phyloP scores from a whole-genome alignment of 2,329 filamentous ascomycete species.

The Sclerotinia trifoliorum region DNA sequence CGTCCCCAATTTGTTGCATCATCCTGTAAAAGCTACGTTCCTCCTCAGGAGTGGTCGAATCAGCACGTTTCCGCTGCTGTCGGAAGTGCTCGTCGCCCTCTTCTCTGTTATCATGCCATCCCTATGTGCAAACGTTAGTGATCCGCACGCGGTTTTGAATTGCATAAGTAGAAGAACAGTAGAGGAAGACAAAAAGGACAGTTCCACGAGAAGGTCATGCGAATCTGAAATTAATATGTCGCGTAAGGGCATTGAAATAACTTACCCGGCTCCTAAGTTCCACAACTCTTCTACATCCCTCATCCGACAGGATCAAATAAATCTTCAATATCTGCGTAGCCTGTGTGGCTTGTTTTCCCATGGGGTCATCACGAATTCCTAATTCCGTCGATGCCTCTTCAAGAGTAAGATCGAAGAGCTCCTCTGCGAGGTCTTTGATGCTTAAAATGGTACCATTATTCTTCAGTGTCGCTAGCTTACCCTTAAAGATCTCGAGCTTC shows the following conservation, averaged over 20 bases:
- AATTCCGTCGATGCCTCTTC: background rate
- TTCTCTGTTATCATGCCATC: slow-evolving; percentile 48
- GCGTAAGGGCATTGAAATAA: background rate
- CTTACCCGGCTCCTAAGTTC: slow-evolving; percentile 28
- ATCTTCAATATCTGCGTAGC: slow-evolving; percentile 27
- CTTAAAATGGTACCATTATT: background rate
- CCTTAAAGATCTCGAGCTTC: background rate
- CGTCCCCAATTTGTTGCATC: slow-evolving; percentile 46
- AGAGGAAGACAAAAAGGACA: too few relatives aligned
- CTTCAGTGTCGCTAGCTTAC: background rate
- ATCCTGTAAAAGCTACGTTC: slow-evolving; percentile 42
- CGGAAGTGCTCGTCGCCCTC: slow-evolving; percentile 47
- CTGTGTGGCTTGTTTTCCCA: background rate
- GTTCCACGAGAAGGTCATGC: background rate
- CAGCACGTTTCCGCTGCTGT: slow-evolving; percentile 43
- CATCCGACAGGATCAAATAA: slow-evolving; percentile 27
- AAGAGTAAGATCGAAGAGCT: background rate
- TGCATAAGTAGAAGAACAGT: background rate
- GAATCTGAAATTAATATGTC: background rate
- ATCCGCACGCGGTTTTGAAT: background rate
- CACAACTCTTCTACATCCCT: slow-evolving; percentile 28
- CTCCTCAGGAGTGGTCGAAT: slow-evolving; percentile 36
- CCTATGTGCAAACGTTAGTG: slow-evolving; percentile 22
- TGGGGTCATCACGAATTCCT: slow-evolving; percentile 13
- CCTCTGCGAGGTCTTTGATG: slow-evolving; percentile 6